These are phyloP conservation scores for Fusarium armeniacum DNA, from an alignment of 2,329 filamentous ascomycete species.

Conservation along the genomic window DNA sequence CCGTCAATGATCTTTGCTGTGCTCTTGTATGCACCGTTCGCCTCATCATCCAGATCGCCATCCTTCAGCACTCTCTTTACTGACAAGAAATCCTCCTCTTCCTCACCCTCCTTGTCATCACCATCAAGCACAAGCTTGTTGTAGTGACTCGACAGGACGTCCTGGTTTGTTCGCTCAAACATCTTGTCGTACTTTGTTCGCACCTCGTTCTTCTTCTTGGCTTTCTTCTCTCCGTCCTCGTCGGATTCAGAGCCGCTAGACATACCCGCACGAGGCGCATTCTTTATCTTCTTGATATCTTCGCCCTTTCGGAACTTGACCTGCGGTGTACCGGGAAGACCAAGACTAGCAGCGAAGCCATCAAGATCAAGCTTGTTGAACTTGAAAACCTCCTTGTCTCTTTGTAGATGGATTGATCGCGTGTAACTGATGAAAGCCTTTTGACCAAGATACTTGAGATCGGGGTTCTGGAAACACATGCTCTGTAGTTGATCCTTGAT, in stretches of 20 bases:
- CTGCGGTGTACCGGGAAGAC: slow-evolving; percentile 89
- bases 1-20: slow-evolving; percentile 73
- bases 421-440: slow-evolving; percentile 96
- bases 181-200: slow-evolving; percentile 97
- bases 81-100: slow-evolving; percentile 82
- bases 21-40: slow-evolving; percentile 59
- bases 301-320: slow-evolving; percentile 95
- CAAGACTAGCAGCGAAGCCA: slow-evolving; percentile 85
- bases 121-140: slow-evolving; percentile 81
- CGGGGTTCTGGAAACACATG: slow-evolving; percentile 95
- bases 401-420: slow-evolving; percentile 87
- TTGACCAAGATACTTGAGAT: slow-evolving; percentile 94
- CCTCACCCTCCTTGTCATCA: slow-evolving; percentile 64
- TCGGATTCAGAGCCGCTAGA: slow-evolving; percentile 73
- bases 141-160: slow-evolving; percentile 95
- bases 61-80: slow-evolving; percentile 89
- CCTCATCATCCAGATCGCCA: slow-evolving; percentile 70
- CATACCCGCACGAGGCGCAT: slow-evolving; percentile 78
- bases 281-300: slow-evolving; percentile 88
- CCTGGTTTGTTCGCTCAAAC: slow-evolving; percentile 97
- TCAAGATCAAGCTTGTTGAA: slow-evolving; percentile 87
- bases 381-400: slow-evolving; percentile 92
- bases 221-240: slow-evolving; percentile 65
- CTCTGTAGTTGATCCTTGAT: slow-evolving; percentile 89
- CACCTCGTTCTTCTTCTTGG: slow-evolving; percentile 79